Conservation (phyloP, 139 green algal genomes). For the Pleodorina starrii region DNA sequence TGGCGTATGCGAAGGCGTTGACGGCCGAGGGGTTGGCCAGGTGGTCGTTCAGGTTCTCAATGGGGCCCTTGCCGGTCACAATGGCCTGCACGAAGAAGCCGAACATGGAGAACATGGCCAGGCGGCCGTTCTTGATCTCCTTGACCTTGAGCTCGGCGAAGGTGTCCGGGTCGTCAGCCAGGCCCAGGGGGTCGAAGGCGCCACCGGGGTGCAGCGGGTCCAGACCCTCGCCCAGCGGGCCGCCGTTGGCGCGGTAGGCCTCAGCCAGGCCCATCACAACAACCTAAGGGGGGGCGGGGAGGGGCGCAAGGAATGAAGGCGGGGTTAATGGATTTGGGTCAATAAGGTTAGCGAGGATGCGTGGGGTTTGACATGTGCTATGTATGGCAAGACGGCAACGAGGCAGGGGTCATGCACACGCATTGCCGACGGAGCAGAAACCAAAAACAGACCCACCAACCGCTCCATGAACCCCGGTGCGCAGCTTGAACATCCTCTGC, state of each 20-base stretch:
- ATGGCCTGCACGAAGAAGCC: conserved; percentile 91
- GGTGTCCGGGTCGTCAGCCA: conserved; percentile 92
- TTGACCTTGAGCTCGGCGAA: conserved; percentile 88
- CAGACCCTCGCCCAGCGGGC: conserved; percentile 83
- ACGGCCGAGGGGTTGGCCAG: conserved; percentile 79
- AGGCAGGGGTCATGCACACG: too few relatives aligned
- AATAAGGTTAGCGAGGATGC: too few relatives aligned
- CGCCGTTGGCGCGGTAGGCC: conserved; percentile 94
- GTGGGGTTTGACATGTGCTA: too few relatives aligned
- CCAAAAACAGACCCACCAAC: too few relatives aligned
- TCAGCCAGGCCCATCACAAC: conserved; percentile 93
- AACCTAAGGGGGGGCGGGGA: conserved; percentile 69
- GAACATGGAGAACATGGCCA: conserved; percentile 92
- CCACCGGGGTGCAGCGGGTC: conserved; percentile 64
- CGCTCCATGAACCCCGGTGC: too few relatives aligned
- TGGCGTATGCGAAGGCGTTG: conserved; percentile 87
- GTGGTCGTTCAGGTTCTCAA: conserved; percentile 85
- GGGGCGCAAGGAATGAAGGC: too few relatives aligned
- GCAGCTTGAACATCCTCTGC: too few relatives aligned
- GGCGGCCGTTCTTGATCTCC: conserved; percentile 88
- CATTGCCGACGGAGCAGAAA: too few relatives aligned
- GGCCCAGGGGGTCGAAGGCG: conserved; percentile 93
- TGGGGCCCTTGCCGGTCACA: conserved; percentile 81
- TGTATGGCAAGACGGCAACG: too few relatives aligned
- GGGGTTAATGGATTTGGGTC: too few relatives aligned